Evolutionary conservation across 495 filamentous ascomycete species (phyloP), one percentile per base, ranked within the genome.

Genomic region (Apiosordaria backusii): DNA sequence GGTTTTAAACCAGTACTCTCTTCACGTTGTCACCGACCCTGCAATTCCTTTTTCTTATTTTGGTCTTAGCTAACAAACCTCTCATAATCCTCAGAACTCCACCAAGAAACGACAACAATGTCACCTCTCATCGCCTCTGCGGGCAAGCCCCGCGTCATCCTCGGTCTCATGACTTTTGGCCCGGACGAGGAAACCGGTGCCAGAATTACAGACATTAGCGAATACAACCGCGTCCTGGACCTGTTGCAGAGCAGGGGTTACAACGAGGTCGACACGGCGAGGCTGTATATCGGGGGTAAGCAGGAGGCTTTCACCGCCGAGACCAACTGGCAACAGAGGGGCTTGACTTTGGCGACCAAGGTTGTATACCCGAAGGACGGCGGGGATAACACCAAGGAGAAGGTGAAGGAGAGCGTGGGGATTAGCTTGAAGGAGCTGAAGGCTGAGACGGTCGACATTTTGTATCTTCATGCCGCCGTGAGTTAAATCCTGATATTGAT

Each of bases 321-420:
- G 65, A 88, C 90, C 0, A 81, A 84, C 15, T 97, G 91, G 91
- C 88, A 91, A 73, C 87, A 93, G 57, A 84, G 90, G 54, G 92
- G 93, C 0, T 77, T 98, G 67, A 92, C 86, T 3, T 71, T 97
- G 25, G 94, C 94, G 13, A 97, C 94, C 7, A 98, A 98, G 77
- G 75, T 85, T 65, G 78, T 79, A 65, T 95, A 94, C 67, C 93
- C 93, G 0, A 62, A 62, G 9, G 58, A 77, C 4, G 76, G 84
- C 0, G 87, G 88, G 5, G 76, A 66, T 0, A 90, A 96, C 74
- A 83, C 85, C 65, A 80, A 84, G 3, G 83, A 85, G 10, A 80
- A 82, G 62, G 74, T 96, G 13, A 81, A 82, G 21, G 82, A 87
- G 76, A 83, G 84, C 3, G 75, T 93, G 22, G 83, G 89, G 63